Evolutionary conservation across 176 grass and related monocot genomes (phyloP), one percentile per base, ranked within the genome.

Genomic region (Aechmea fasciata): DNA sequence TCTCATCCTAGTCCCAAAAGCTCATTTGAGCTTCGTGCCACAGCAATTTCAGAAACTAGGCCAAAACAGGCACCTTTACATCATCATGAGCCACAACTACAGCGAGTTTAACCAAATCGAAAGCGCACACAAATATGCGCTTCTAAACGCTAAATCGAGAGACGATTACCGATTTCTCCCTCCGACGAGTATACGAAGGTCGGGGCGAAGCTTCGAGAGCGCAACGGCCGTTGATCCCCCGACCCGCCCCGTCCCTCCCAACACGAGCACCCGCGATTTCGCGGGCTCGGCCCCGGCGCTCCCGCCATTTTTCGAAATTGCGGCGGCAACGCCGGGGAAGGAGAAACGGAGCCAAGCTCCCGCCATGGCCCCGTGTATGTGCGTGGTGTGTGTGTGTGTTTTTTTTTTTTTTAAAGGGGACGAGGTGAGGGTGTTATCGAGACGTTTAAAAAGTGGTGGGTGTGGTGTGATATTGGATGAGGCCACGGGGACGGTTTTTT

Each of bases 181-280:
- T 0, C 70, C 86, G 22, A 97, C 48, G 82, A 85, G 71, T 72
- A 97, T 77, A 76, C 49, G 81, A 14, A 92, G 69, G 63, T 82
- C 71, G 14, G 94, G 89, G 18, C 84, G 79, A 72, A 92, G 94
- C 19, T 80, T 83, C 24, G 89, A 90, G 13, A 97, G 89, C 18
- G 86, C 89, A 66, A 79, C 64, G 71, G 89, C 89, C 11, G 94
- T 92, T 76, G 94, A 97, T 2, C 94, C 94, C 9, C 94, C 89
- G 55, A 90, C 84, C 41, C 89, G 90, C 11, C 91, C 91, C 49
- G 91, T 85, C 73, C 87, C 91, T 2, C 91, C 91, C 4, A 96
- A 48, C 47, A 96, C 75, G 41, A 97, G 86, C 53, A 97, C 94
- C 71, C 86, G 81, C 9, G 76, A 78, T 57, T 10, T 76, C 47